A percentile compares a stretch with the other conserved stretches of the same genome.
phyloP scores from a whole-genome alignment of 148 eudicot genomes.

The Arctostaphylos glauca region DNA sequence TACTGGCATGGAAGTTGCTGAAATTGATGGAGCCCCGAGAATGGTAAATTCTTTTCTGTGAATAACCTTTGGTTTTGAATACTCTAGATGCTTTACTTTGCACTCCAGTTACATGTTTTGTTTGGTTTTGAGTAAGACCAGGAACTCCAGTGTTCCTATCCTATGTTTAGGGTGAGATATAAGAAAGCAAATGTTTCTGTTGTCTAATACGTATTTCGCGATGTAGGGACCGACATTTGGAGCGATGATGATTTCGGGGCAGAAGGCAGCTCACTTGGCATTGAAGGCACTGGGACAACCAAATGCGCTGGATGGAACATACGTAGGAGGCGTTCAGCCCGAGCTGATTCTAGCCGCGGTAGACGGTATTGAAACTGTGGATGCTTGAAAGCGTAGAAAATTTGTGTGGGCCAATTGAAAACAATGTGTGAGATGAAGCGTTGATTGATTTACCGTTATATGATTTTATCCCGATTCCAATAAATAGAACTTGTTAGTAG shows the following conservation, averaged over 20 bases:
- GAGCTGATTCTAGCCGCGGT: conserved; percentile 59
- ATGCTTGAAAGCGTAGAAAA: conserved; percentile 32
- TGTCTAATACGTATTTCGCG: not conserved
- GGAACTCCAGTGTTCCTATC: not conserved
- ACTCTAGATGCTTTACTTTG: not conserved
- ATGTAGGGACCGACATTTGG: conserved; percentile 94
- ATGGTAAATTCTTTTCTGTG: conserved; percentile 49
- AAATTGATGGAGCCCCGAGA: conserved; percentile 90
- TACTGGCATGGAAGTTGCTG: conserved; percentile 98
- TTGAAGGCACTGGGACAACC: conserved; percentile 77
- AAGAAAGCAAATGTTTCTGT: not conserved
- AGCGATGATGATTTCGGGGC: conserved; percentile 97
- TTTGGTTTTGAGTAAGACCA: no score
- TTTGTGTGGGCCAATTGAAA: not conserved
- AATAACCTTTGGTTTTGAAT: not conserved
- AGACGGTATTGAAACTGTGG: conserved; percentile 34
- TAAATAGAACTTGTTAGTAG: not conserved
- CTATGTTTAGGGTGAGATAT: not conserved
- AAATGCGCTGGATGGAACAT: conserved; percentile 63
- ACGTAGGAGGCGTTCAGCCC: conserved; percentile 39
- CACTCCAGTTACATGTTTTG: not conserved
- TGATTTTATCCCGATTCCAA: not conserved
- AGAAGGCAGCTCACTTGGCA: conserved; percentile 92
- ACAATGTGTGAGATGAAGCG: no score
- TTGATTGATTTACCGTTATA: no score